Evolutionary conservation across 2,329 filamentous ascomycete genomes (phyloP), one percentile per base, ranked within the genome.

Genomic region (Verticillium longisporum): DNA sequence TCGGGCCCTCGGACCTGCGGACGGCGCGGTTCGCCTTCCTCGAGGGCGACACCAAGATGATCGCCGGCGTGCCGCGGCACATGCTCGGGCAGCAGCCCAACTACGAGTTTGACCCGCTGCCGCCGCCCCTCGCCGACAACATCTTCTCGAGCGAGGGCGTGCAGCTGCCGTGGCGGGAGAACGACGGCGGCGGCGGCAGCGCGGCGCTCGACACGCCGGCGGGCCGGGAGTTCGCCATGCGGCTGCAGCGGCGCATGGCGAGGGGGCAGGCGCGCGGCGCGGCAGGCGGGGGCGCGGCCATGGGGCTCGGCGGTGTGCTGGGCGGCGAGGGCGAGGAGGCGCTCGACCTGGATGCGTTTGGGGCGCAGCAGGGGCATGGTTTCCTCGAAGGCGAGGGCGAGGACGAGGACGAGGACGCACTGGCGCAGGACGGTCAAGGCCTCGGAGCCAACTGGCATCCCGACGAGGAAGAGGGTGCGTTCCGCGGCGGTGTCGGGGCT

Each of bases 61-160:
- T 94, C 67, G 81, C 84, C 0, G 78, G 89, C 45, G 80, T 95
- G 6, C 91, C 92, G 1, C 79, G 81, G 1, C 75, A 77, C 9
- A 82, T 91, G 67, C 86, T 92, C 11, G 79, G 83, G 18, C 78
- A 81, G 37, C 79, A 86, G 56, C 87, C 88, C 2, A 92, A 86
- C 67, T 86, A 89, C 64, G 85, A 91, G 18, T 95, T 91, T 26
- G 93, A 97, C 70, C 92, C 92, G 1, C 77, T 97, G 14, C 91
- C 92, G 21, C 93, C 92, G 1, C 73, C 81, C 0, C 75, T 84
- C 41, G 74, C 76, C 15, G 75, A 81, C 9, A 86, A 86, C 64
- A 71, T 81, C 10, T 84, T 85, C 64, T 79, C 78, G 0, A 71
- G 75, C 62, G 67, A 74, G 10, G 73, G 72, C 33, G 77, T 80